Base-by-base conservation (phyloP, 345 rosid genomes). In the Populus davidiana region DNA sequence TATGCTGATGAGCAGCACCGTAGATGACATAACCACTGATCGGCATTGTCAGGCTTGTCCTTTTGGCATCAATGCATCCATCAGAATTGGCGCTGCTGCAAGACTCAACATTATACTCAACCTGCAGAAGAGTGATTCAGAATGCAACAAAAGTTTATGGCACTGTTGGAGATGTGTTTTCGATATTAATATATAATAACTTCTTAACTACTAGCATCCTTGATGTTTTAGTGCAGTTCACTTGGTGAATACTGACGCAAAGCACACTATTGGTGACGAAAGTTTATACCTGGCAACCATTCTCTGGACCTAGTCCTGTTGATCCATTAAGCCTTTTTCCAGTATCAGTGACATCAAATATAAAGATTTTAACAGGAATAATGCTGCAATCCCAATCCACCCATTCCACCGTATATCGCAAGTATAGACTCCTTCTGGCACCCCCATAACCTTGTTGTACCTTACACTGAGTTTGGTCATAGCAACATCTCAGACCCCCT, bases 1-100 rank as follows among this genome's bases (percentile, higher is more conserved):
- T 75, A 72, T 95, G 98, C 79, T 90, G 94, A 78, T 94, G 98
- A n/a, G 91, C 93, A 63, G 85, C 97, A 2, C 98, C 94, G 75
- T 94, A 93, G 74, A 94, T 80, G 56, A 95, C 84, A 78, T 91
- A 81, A 62, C 99, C 99, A 67, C 85, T 84, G 54, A 78, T 70
- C 29, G 97, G 97, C 85, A 93, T 81, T 77, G 81, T 69, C 50
- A 93, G 78, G 56, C 86, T 88, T 72, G 84, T 80, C 56, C 85
- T 93, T 82, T 77, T 87, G 77, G 72, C 67, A 73, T 90, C 92
- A 38, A 87, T 27, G 54, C 93, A 91, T 62, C 50, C 71, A 44
- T 75, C 38, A 70, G 76, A 68, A 59, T 16, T n/a, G 56, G 69
- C 69, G 52, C n/a, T 70, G 29, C 80, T 52, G 81, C 95, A 91